These are phyloP conservation scores for Colletotrichum camelliae DNA, from an alignment of 2,329 filamentous ascomycete species.

Conservation along the genomic window DNA sequence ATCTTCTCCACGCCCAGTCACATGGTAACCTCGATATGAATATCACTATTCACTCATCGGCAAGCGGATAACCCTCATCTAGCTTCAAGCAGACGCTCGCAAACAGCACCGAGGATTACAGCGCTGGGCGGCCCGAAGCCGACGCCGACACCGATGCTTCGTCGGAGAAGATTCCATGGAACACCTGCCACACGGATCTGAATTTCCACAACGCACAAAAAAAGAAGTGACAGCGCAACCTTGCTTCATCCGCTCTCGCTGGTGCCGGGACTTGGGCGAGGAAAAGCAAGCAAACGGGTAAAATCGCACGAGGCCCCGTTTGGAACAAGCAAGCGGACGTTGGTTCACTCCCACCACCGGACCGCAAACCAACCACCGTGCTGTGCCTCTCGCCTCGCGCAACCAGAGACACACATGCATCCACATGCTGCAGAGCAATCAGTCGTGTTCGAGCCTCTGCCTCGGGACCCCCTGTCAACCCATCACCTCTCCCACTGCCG, in stretches of 20 bases:
- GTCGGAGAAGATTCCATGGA: neutral
- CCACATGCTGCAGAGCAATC: neutral
- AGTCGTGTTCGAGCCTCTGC: neutral
- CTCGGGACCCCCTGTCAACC: neutral
- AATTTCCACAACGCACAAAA: neutral
- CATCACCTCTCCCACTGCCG: neutral
- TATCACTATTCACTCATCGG: neutral
- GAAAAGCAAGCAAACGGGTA: neutral
- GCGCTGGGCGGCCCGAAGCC: neutral
- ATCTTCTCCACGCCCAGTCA: neutral
- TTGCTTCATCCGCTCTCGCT: neutral
- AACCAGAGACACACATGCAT: neutral
- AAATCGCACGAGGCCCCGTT: neutral
- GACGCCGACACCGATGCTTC: neutral
- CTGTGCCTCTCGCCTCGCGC: neutral
- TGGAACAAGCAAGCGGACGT: neutral
- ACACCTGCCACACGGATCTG: neutral
- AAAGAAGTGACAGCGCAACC: neutral
- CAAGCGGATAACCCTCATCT: neutral
- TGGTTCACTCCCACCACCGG: neutral
- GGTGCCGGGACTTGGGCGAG: neutral
- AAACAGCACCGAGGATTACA: neutral
- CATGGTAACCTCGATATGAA: neutral
- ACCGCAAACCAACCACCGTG: neutral
- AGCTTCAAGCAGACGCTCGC: neutral